Evolutionary conservation across 2,329 filamentous ascomycete species (phyloP), one percentile per base, ranked within the genome.

Genomic region (Trichoderma pleuroti): DNA sequence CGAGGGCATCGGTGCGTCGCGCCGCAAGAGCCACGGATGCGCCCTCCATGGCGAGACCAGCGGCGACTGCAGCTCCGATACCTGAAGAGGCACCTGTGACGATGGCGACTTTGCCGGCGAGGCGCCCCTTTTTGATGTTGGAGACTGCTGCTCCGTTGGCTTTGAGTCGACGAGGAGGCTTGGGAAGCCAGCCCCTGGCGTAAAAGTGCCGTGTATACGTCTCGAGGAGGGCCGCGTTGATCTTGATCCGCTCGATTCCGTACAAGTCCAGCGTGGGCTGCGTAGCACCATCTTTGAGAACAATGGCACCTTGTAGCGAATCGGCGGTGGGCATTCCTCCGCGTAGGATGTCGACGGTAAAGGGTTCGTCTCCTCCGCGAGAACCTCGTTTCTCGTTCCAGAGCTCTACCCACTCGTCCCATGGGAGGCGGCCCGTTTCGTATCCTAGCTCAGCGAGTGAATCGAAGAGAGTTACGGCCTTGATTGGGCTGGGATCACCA

Each of bases 201-300:
- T 91, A 94, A 85, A 92, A 95, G 78, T 94, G 91, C 18, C 92
- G 90, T 26, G 91, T 88, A 77, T 95, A 95, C 0, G 90, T 94
- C 78, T 92, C 90, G 8, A 94, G 86, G n/a, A 95, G 82, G 16
- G 87, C 84, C 21, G 81, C 83, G 76, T 94, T 91, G 28, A 94
- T 90, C 79, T 89, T 90, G 2, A 91, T 90, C 6, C 92, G 86
- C 74, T 88, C 83, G 1, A 94, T 72, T 76, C 85, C 75, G 81
- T 86, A 77, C 80, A 78, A 74, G 7, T 80, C 78, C 16, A 88
- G 87, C 64, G 88, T 84, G 1, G 90, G 87, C 54, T 86, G 84
- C 0, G 92, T 94, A 65, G 86, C 85, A 12, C 87, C 85, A 75
- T 94, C 92, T 77, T 92, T 89, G 52, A 95, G 87, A 1, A 94